Percentiles rank a stretch among this genome's conserved stretches.
These are phyloP conservation scores for Candida pseudoglaebosa DNA, from an alignment of 805 yeast species.

Conservation along the genomic window DNA sequence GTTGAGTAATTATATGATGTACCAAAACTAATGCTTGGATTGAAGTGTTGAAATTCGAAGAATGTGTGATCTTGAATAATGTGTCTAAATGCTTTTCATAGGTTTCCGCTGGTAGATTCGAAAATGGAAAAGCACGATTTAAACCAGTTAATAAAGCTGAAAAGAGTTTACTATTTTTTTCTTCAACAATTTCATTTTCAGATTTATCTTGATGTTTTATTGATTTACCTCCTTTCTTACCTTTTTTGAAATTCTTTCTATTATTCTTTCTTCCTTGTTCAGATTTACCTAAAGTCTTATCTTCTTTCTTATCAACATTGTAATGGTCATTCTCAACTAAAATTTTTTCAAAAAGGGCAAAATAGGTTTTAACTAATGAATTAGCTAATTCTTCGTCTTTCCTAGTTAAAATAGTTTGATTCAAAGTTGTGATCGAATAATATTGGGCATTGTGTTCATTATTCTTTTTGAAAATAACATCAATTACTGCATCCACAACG, in stretches of 20 bases:
- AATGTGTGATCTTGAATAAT: constrained; percentile 84
- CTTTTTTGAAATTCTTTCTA: constrained; percentile 72
- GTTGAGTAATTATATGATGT: constrained; percentile 68
- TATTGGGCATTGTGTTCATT: constrained; percentile 82
- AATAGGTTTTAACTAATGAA: constrained; percentile 75
- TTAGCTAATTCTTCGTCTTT: constrained; percentile 81
- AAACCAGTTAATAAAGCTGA: constrained; percentile 92
- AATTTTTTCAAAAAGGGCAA: constrained; percentile 79
- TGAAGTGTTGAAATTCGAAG: constrained; percentile 89
- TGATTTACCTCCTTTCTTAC: constrained; percentile 85
- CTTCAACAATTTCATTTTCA: constrained; percentile 64
- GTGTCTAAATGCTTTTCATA: constrained; percentile 78
- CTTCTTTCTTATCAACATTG: constrained; percentile 34
- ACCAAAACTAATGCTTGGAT: constrained; percentile 87
- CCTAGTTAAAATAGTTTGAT: constrained; percentile 85
- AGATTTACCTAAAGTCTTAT: constrained; percentile 45
- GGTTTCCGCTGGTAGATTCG: constrained; percentile 65
- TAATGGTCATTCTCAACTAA: constrained; percentile 60
- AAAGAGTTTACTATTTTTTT: constrained; percentile 77
- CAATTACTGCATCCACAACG: constrained; percentile 74
- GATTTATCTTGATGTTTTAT: constrained; percentile 58
- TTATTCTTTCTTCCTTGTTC: constrained; percentile 51
- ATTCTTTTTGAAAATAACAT: constrained; percentile 68
- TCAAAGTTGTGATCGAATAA: constrained; percentile 81
- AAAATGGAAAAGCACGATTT: constrained; percentile 93